Base-by-base conservation (phyloP, 2,329 filamentous ascomycete species). In the Elsinoe australis region DNA sequence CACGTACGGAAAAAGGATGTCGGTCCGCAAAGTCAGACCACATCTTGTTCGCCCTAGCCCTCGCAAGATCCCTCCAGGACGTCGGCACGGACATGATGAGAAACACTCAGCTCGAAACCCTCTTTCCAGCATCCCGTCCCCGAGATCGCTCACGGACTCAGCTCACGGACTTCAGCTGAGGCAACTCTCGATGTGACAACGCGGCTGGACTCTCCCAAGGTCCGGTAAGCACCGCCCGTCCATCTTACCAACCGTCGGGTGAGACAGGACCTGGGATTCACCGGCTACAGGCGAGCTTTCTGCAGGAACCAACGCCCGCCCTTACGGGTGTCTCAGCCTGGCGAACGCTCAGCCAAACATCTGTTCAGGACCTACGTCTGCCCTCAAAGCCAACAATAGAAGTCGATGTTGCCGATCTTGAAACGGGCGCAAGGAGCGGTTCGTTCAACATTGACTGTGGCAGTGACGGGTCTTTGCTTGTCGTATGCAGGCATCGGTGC, bases 311-410 rank as follows among this genome's bases (percentile, higher is more conserved):
- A 41, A 14, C 19, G 21, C 36, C 15, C 39, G 26, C 26, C 39
- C 29, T 15, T 10, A 15, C 24, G 39, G 14, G 15, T 44, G 39
- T 44, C 39, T 44, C 39, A 44, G 39, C 39, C 39, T 44, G 10
- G 24, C 22, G 24, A 31, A 44, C 39, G 3, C 35, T 39, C 39
- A 44, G 39, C 39, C 39, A 44, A 44, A 44, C 39, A 44, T 15
- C 24, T 31, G 39, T 44, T 44, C 39, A 44, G 39, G 24, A 3
- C 39, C 24, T 17, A 14, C 4, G n/a, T n/a, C n/a, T n/a, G n/a
- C n/a, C n/a, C n/a, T n/a, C n/a, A n/a, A n/a, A n/a, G n/a, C n/a
- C n/a, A n/a, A n/a, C n/a, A n/a, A n/a, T n/a, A n/a, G n/a, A n/a
- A n/a, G n/a, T n/a, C n/a, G n/a, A n/a, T n/a, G n/a, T n/a, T n/a